These are phyloP conservation scores for Ganoderma sinense DNA, from an alignment of 1,284 basidiomycete genomes.

Conservation along the genomic window DNA sequence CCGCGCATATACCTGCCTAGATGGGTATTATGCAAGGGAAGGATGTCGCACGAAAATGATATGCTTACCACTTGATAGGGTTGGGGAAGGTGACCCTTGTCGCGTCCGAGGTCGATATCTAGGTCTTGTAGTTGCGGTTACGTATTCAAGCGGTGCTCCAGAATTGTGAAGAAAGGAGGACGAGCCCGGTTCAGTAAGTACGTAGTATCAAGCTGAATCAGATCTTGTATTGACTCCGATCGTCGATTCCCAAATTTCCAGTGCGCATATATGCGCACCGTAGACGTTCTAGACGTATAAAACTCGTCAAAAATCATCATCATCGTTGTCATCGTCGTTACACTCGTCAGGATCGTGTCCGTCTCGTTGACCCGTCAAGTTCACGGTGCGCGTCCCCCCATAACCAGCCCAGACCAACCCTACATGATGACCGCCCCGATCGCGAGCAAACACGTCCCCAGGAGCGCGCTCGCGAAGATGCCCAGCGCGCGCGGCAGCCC, in stretches of 20 bases:
- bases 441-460: slow-evolving; percentile 35
- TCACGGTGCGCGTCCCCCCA: not conserved
- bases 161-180: too few relatives aligned
- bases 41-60: too few relatives aligned
- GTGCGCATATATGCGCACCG: not conserved
- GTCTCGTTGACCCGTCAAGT: not conserved
- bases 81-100: too few relatives aligned
- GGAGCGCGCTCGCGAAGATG: slow-evolving; percentile 41
- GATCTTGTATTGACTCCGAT: not conserved
- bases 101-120: too few relatives aligned
- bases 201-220: too few relatives aligned
- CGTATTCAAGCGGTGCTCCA: too few relatives aligned
- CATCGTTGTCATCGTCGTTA: not conserved
- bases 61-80: too few relatives aligned
- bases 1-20: too few relatives aligned
- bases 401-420: not conserved
- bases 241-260: not conserved
- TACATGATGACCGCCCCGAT: slow-evolving; percentile 6
- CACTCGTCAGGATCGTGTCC: slow-evolving; percentile 1
- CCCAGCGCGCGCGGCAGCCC: slow-evolving; percentile 38
- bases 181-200: not conserved
- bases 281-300: not conserved
- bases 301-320: not conserved
- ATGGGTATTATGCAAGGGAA: too few relatives aligned
- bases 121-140: too few relatives aligned